A percentile compares a stretch with the other conserved stretches of the same genome.
phyloP scores from a whole-genome alignment of 73 alveolate species.

The Vitrella brassicaformis region DNA sequence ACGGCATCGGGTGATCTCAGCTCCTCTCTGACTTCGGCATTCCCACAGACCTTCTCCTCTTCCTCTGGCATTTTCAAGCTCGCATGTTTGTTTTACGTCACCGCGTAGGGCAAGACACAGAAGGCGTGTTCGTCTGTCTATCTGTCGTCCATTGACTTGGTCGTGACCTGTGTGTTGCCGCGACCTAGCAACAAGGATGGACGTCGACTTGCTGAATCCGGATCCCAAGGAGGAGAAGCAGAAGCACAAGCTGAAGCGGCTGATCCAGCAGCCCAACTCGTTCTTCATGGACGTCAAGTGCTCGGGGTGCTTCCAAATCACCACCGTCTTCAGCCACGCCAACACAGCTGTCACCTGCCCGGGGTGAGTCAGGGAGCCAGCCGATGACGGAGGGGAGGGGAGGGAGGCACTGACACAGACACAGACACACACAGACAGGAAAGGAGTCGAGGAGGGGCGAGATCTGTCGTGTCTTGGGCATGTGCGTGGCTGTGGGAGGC shows the following conservation, averaged over 20 bases:
- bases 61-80: too few relatives aligned
- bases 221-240: slow-evolving; percentile 49
- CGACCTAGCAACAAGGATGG: slow-evolving; percentile 22
- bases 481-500: not conserved
- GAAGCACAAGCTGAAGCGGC: slow-evolving; percentile 55
- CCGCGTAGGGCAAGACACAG: too few relatives aligned
- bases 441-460: not conserved
- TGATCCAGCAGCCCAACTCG: slow-evolving; percentile 55
- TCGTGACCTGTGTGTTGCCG: too few relatives aligned
- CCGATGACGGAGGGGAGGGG: too few relatives aligned
- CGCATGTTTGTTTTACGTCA: too few relatives aligned
- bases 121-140: too few relatives aligned
- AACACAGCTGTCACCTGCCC: slow-evolving; percentile 33
- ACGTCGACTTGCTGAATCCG: slow-evolving; percentile 50
- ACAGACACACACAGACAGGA: too few relatives aligned
- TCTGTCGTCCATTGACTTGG: too few relatives aligned
- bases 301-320: slow-evolving; percentile 41
- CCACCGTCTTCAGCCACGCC: slow-evolving; percentile 40
- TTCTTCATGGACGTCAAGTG: slow-evolving; percentile 54
- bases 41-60: too few relatives aligned
- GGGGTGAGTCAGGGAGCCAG: not conserved
- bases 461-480: not conserved
- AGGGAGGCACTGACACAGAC: too few relatives aligned
- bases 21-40: too few relatives aligned
- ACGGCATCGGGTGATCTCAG: too few relatives aligned